Base-by-base conservation (phyloP, 495 filamentous ascomycete species). In the Neurospora sp. region DNA sequence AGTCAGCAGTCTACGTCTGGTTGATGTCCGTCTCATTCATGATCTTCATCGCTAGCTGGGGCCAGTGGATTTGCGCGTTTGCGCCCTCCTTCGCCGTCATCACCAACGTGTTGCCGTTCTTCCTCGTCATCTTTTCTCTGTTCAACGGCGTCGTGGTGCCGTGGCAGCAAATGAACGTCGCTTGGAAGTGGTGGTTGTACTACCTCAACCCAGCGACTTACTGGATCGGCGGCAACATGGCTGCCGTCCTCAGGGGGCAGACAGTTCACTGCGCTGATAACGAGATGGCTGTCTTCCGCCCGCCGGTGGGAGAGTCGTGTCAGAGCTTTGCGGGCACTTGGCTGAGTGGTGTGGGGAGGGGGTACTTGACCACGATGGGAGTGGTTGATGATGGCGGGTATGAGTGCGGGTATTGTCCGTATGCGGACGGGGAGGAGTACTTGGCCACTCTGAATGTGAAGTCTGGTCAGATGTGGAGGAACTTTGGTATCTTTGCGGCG, bases 31-130 rank as follows among this genome's bases (percentile, higher is more conserved):
- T 96, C 76, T 86, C 96, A 0, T 94, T 95, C 83, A 93, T 90
- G 86, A 81, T 95, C 39, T 95, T 95, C 86, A 85, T 89, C 74
- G 86, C 87, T 7, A 89, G 86, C 72, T 94, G 91, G 91, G 92
- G 93, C 35, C 93, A 96, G 77, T 94, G 91, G 90, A 93, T 94
- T 74, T 91, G 89, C 77, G 90, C 93, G 5, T 92, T 93, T 81
- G 90, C 93, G 0, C 92, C 92, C 1, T 89, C 84, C 8, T 93
- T 94, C 83, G 92, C 91, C 4, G 90, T 95, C 76, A 93, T 94
- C 77, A 88, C 88, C 65, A 94, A 95, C 81, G 83, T 89, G 6
- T 73, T 80, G 41, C 91, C 91, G 4, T 93, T 93, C 82, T 94
- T 96, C 86, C 90, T 94, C 79, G 91, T 93, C 79, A 89, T 91